Evolutionary conservation across 352 stramenopile species (phyloP).

Genomic region (Thalassiosira allenii): DNA sequence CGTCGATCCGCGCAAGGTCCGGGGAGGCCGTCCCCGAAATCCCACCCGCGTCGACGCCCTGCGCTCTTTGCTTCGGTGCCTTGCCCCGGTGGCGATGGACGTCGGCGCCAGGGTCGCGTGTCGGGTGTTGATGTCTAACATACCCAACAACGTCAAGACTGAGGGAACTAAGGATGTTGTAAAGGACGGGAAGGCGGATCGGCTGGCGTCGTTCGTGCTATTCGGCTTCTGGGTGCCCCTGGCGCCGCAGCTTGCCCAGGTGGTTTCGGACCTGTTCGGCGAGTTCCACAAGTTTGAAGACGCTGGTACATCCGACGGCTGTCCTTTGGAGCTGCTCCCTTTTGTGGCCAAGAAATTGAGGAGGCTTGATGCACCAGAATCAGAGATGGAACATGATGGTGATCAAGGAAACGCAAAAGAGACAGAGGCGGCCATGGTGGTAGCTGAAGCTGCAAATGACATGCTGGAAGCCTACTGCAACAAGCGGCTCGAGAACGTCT

Average conservation of each 20-base stretch:
- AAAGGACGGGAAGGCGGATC: conserved; percentile 19
- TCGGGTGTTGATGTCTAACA: conserved; percentile 44
- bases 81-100: conserved; percentile 80
- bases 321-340: conserved; percentile 45
- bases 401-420: background rate
- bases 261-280: conserved; percentile 77
- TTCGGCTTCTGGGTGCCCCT: conserved; percentile 81
- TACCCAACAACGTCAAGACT: background rate
- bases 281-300: conserved; percentile 35
- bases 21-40: conserved; percentile 44
- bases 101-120: conserved; percentile 56
- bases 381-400: background rate
- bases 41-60: conserved; percentile 75
- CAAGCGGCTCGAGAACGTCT: conserved; percentile 50
- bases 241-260: conserved; percentile 76
- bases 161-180: conserved; percentile 3
- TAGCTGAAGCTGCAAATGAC: conserved; percentile 50
- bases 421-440: conserved; percentile 51
- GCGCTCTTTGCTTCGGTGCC: conserved; percentile 65
- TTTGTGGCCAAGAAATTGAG: conserved; percentile 40
- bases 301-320: background rate
- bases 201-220: conserved; percentile 61
- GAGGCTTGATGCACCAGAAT: background rate
- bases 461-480: conserved; percentile 55
- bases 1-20: conserved; percentile 32